Conservation (phyloP, 2,329 filamentous ascomycete species). For the Dactylellina sp. region DNA sequence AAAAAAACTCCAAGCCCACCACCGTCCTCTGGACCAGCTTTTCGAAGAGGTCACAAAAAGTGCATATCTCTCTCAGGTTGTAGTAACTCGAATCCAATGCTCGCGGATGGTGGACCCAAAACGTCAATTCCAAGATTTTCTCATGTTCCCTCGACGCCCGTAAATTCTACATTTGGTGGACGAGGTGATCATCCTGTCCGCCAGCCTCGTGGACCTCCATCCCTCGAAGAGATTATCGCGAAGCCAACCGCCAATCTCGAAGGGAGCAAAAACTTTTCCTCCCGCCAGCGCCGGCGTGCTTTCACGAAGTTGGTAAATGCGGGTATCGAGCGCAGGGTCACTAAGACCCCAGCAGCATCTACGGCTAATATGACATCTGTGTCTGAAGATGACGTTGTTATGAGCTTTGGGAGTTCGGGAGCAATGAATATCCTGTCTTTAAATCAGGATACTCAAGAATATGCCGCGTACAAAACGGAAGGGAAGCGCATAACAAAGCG, state of each 20-base stretch:
- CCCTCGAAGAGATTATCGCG: slow-evolving; percentile 86
- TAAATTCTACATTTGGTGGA: slow-evolving; percentile 88
- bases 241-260: slow-evolving; percentile 94
- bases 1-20: slow-evolving; percentile 51
- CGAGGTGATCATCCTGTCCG: slow-evolving; percentile 94
- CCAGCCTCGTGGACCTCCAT: slow-evolving; percentile 90
- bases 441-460: slow-evolving; percentile 80
- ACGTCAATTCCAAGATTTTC: slow-evolving; percentile 80
- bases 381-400: slow-evolving; percentile 76
- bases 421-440: slow-evolving; percentile 74
- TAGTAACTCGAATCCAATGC: slow-evolving; percentile 70
- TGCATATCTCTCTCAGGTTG: slow-evolving; percentile 76
- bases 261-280: slow-evolving; percentile 96
- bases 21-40: slow-evolving; percentile 28
- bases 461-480: slow-evolving; percentile 75
- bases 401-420: slow-evolving; percentile 66
- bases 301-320: slow-evolving; percentile 92
- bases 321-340: slow-evolving; percentile 82
- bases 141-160: slow-evolving; percentile 81
- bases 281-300: slow-evolving; percentile 89
- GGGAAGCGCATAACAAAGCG: slow-evolving; percentile 83
- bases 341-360: slow-evolving; percentile 72
- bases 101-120: slow-evolving; percentile 68
- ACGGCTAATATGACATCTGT: slow-evolving; percentile 86
- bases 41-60: slow-evolving; percentile 81